Conservation (phyloP, 495 filamentous ascomycete species). For the Neurospora sp. region DNA sequence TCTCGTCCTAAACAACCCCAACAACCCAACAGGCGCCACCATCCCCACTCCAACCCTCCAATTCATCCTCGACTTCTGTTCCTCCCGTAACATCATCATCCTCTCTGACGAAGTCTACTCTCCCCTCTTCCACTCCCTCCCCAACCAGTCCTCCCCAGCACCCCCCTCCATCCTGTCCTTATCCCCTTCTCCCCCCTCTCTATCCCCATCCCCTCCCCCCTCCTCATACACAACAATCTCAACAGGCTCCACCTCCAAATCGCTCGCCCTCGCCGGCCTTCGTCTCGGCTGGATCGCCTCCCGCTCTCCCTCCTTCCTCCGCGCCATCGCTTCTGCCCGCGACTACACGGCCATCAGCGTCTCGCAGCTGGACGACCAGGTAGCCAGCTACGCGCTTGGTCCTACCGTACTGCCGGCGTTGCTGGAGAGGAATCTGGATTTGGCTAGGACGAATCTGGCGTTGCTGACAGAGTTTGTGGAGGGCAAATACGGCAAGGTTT, state of each 20-base stretch:
- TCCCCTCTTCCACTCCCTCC: constrained; percentile 66
- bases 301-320: constrained; percentile 50
- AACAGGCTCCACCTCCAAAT: constrained; percentile 79
- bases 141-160: constrained; percentile 5
- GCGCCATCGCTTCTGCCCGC: constrained; percentile 52
- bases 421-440: constrained; percentile 55
- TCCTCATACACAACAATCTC: constrained; percentile 13
- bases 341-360: constrained; percentile 87
- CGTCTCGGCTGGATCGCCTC: constrained; percentile 78
- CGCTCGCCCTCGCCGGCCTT: constrained; percentile 75
- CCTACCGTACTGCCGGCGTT: constrained; percentile 54
- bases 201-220: neutral
- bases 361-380: constrained; percentile 67
- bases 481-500: constrained; percentile 45
- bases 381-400: constrained; percentile 66
- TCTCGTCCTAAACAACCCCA: constrained; percentile 61
- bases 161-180: constrained; percentile 48
- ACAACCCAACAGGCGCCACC: constrained; percentile 77
- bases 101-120: constrained; percentile 81
- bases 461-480: constrained; percentile 60
- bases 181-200: neutral
- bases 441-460: constrained; percentile 61
- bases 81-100: constrained; percentile 51
- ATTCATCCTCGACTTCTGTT: constrained; percentile 54
- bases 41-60: constrained; percentile 51